Percentiles rank a stretch among this genome's conserved stretches.
Conservation (phyloP, 1,284 basidiomycete species). For the Apiotrichum sp. region DNA sequence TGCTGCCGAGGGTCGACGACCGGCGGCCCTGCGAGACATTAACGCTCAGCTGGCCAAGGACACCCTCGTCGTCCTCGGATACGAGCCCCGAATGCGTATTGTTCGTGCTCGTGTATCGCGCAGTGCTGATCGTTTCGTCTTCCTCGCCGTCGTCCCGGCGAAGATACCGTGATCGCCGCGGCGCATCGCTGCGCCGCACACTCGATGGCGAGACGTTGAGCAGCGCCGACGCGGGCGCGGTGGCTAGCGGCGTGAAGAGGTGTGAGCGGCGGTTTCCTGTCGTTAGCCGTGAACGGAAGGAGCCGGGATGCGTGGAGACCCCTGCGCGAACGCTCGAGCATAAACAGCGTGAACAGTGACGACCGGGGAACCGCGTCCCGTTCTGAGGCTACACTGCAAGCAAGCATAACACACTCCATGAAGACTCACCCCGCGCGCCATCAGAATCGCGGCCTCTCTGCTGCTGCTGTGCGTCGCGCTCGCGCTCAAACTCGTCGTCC, state of each 20-base stretch:
- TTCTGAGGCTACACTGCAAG: too few relatives aligned
- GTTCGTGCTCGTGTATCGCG: not conserved
- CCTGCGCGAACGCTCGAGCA: too few relatives aligned
- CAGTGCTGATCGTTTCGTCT: not conserved
- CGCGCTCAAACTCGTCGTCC: constrained; percentile 21
- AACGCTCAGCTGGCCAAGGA: constrained; percentile 23
- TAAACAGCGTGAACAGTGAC: too few relatives aligned
- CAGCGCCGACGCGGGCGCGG: constrained; percentile 22
- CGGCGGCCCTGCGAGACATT: constrained; percentile 21
- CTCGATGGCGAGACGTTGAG: constrained; percentile 29
- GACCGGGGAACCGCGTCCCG: too few relatives aligned
- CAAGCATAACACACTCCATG: not conserved
- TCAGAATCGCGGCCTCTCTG: not conserved
- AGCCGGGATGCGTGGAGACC: too few relatives aligned
- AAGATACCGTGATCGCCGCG: constrained; percentile 25
- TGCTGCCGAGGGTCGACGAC: constrained; percentile 3
- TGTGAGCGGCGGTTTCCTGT: not conserved
- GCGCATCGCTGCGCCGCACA: constrained; percentile 28
- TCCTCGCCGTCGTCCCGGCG: not conserved
- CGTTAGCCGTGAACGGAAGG: too few relatives aligned
- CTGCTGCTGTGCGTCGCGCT: not conserved
- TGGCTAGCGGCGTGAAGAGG: constrained; percentile 1
- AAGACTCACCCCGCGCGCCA: not conserved
- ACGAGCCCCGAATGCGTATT: not conserved
- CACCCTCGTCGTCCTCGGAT: constrained; percentile 17